A percentile compares a stretch with the other conserved stretches of the same genome.
Evolutionary conservation across 2,329 filamentous ascomycete species (phyloP).

Genomic region (Verticillium tricorpus): DNA sequence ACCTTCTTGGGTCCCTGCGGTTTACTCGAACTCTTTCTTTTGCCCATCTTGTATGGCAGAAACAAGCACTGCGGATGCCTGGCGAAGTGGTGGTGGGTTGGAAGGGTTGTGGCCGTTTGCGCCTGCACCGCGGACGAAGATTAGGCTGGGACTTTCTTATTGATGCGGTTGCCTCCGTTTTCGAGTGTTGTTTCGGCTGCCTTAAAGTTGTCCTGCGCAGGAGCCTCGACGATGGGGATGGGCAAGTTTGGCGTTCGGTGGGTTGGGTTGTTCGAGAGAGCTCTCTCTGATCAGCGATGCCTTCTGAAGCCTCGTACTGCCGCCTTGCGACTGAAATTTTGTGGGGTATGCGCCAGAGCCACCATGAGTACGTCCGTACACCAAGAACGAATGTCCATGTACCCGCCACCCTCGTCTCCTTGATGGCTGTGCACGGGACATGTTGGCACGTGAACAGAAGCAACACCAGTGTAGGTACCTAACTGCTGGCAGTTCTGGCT

Average conservation of each 20-base stretch:
- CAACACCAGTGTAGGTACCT: background rate
- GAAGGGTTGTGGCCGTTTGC: too few relatives aligned
- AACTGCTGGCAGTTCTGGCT: too few relatives aligned
- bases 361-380: background rate
- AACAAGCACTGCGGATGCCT: too few relatives aligned
- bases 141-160: too few relatives aligned
- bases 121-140: too few relatives aligned
- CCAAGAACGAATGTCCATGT: too few relatives aligned
- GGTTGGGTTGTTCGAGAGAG: background rate
- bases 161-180: too few relatives aligned
- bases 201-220: too few relatives aligned
- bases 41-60: conserved; percentile 57
- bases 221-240: too few relatives aligned
- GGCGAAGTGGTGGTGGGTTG: background rate
- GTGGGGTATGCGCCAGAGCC: background rate
- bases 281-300: background rate
- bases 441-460: background rate
- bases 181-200: too few relatives aligned
- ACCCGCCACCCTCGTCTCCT: too few relatives aligned
- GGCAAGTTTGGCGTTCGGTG: background rate
- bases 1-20: conserved; percentile 81
- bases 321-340: background rate
- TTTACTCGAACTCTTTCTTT: conserved; percentile 85
- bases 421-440: background rate
- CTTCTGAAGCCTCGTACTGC: background rate